Conservation (phyloP, 1,139 yeast genomes). For the Blastobotrys ciferrii region DNA sequence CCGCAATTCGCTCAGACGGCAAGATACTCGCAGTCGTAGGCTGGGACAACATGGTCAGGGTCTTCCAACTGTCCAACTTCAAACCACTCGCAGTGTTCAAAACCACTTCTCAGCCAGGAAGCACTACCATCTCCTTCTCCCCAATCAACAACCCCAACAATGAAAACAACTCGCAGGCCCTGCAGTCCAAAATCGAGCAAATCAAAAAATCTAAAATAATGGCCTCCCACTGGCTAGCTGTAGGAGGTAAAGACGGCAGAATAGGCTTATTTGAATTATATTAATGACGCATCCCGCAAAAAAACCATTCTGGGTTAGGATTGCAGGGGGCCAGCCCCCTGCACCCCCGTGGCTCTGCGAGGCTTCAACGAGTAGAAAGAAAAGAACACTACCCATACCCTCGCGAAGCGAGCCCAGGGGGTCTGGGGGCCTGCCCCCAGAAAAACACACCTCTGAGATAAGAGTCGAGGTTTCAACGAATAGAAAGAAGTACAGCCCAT, state of each 20-base stretch:
- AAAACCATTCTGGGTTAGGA: too few species aligned
- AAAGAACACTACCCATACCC: too few species aligned
- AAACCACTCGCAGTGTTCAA: slow-evolving; percentile 33
- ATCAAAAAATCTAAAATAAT: background rate
- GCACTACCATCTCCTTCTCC: slow-evolving; percentile 30
- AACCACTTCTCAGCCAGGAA: slow-evolving; percentile 33
- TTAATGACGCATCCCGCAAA: too few species aligned
- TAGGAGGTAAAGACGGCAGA: slow-evolving; percentile 41
- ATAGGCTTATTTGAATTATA: slow-evolving; percentile 35
- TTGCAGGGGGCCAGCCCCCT: too few species aligned
- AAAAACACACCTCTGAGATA: too few species aligned
- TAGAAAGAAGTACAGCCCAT: too few species aligned
- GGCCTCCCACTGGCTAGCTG: slow-evolving; percentile 35
- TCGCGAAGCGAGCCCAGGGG: too few species aligned
- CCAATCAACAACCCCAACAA: slow-evolving; percentile 18
- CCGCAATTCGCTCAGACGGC: slow-evolving; percentile 33
- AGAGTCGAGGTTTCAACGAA: too few species aligned
- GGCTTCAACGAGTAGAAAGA: too few species aligned
- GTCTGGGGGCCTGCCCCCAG: too few species aligned
- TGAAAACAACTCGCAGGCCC: slow-evolving; percentile 1
- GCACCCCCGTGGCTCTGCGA: too few species aligned
- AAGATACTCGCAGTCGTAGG: slow-evolving; percentile 37
- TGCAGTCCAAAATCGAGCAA: slow-evolving; percentile 2
- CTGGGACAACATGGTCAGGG: slow-evolving; percentile 42
- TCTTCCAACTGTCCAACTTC: slow-evolving; percentile 28